Conservation (phyloP, 1,139 yeast genomes). For the Keqinozyma sinolaborantium region DNA sequence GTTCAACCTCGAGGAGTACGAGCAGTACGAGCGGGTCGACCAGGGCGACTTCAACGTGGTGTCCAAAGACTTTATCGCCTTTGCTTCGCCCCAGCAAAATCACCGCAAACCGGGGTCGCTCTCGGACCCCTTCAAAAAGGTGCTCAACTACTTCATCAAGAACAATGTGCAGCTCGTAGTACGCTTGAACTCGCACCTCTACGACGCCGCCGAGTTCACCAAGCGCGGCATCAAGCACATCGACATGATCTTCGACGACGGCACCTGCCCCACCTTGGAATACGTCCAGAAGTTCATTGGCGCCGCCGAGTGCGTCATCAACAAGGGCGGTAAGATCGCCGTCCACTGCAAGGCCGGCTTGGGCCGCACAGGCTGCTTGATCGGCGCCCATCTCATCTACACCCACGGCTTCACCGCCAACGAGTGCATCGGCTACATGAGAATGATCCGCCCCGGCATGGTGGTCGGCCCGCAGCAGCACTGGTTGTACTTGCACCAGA, state of each 20-base stretch:
- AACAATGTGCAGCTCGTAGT: slow-evolving; percentile 86
- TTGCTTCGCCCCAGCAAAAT: slow-evolving; percentile 92
- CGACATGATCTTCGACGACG: slow-evolving; percentile 96
- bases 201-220: slow-evolving; percentile 80
- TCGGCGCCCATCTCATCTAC: slow-evolving; percentile 94
- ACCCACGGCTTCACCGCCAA: slow-evolving; percentile 96
- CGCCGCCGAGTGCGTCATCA: slow-evolving; percentile 85
- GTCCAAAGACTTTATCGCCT: slow-evolving; percentile 92
- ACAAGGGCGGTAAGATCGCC: slow-evolving; percentile 87
- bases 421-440: slow-evolving; percentile 94
- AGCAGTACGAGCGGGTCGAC: slow-evolving; percentile 90
- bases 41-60: slow-evolving; percentile 94
- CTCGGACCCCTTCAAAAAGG: slow-evolving; percentile 76
- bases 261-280: slow-evolving; percentile 94
- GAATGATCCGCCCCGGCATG: slow-evolving; percentile 98
- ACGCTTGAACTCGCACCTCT: slow-evolving; percentile 84
- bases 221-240: slow-evolving; percentile 81
- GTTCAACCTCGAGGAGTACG: slow-evolving; percentile 92
- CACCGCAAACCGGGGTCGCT: slow-evolving; percentile 41
- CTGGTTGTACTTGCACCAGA: slow-evolving; percentile 94
- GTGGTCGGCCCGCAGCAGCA: slow-evolving; percentile 99
- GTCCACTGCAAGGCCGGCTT: slow-evolving; percentile 98
- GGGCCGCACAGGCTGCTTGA: slow-evolving; percentile 95
- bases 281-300: slow-evolving; percentile 91
- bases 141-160: slow-evolving; percentile 66